Percentiles rank a stretch among this genome's conserved stretches.
These are phyloP conservation scores for Jaapia argillacea DNA, from an alignment of 768 basidiomycete species.

Conservation along the genomic window DNA sequence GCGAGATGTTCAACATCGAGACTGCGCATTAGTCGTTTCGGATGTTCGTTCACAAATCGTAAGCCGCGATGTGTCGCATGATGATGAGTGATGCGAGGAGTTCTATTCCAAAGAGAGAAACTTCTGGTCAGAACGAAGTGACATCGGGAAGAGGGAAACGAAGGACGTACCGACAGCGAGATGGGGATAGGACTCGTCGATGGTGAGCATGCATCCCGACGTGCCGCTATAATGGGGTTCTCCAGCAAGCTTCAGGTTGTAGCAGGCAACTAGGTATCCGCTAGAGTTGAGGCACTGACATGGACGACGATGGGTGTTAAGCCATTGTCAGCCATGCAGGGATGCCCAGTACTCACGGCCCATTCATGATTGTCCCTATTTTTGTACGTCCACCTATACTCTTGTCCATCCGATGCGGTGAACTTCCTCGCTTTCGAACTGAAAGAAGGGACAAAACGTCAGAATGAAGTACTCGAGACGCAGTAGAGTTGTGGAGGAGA, in stretches of 20 bases:
- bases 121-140: conserved; percentile 3
- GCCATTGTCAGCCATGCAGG: too few species aligned
- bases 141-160: neutral
- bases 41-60: conserved; percentile 36
- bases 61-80: conserved; percentile 49
- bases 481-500: too few species aligned
- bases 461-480: too few species aligned
- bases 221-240: conserved; percentile 45
- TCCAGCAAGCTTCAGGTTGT: conserved; percentile 42
- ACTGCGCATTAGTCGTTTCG: too few species aligned
- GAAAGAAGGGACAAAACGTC: too few species aligned
- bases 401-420: conserved; percentile 44
- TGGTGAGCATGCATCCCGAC: conserved; percentile 52
- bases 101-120: conserved; percentile 26
- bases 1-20: too few species aligned
- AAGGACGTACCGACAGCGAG: conserved; percentile 43
- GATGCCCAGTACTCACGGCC: conserved; percentile 40
- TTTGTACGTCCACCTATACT: conserved; percentile 51
- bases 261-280: conserved; percentile 47
- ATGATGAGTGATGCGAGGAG: conserved; percentile 51
- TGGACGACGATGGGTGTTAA: too few species aligned
- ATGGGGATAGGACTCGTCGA: conserved; percentile 49
- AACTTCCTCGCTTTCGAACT: conserved; percentile 43
- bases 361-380: conserved; percentile 45
- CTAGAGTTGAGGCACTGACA: conserved; percentile 44